phyloP scores from a whole-genome alignment of 2,329 filamentous ascomycete species.

The Monosporascus sp. region DNA sequence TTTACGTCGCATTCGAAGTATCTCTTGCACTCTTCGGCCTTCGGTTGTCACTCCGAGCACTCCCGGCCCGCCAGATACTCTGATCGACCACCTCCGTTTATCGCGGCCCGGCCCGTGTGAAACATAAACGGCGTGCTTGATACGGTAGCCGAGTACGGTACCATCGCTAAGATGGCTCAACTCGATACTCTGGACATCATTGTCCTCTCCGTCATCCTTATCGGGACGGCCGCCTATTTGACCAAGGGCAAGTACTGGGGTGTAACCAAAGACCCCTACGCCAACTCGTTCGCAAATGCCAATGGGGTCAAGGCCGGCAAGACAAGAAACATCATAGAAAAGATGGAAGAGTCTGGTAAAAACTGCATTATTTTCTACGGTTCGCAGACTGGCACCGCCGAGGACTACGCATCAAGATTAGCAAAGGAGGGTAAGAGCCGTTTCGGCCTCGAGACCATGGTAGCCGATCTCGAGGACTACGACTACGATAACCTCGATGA shows the following conservation, averaged over 20 bases:
- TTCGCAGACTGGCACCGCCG: slow-evolving; percentile 95
- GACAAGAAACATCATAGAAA: slow-evolving; percentile 88
- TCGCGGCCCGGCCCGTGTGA: too few species aligned
- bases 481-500: slow-evolving; percentile 91
- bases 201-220: slow-evolving; percentile 78
- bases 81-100: too few species aligned
- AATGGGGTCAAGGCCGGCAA: slow-evolving; percentile 71
- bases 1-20: too few species aligned
- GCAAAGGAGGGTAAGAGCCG: slow-evolving; percentile 96
- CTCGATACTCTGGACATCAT: slow-evolving; percentile 93
- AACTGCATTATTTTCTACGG: slow-evolving; percentile 99
- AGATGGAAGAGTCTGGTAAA: slow-evolving; percentile 91
- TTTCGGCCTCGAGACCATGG: slow-evolving; percentile 96
- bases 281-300: slow-evolving; percentile 64
- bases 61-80: too few species aligned
- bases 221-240: slow-evolving; percentile 91
- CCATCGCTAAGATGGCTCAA: slow-evolving; percentile 68
- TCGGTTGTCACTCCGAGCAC: too few species aligned
- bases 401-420: slow-evolving; percentile 93
- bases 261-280: slow-evolving; percentile 82
- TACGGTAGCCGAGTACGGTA: neutral
- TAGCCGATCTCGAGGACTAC: slow-evolving; percentile 95
- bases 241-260: slow-evolving; percentile 96
- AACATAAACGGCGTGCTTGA: neutral
- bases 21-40: too few species aligned